These are phyloP conservation scores for Ogataea thermomethanolica DNA, from an alignment of 805 yeast genomes.

Conservation along the genomic window DNA sequence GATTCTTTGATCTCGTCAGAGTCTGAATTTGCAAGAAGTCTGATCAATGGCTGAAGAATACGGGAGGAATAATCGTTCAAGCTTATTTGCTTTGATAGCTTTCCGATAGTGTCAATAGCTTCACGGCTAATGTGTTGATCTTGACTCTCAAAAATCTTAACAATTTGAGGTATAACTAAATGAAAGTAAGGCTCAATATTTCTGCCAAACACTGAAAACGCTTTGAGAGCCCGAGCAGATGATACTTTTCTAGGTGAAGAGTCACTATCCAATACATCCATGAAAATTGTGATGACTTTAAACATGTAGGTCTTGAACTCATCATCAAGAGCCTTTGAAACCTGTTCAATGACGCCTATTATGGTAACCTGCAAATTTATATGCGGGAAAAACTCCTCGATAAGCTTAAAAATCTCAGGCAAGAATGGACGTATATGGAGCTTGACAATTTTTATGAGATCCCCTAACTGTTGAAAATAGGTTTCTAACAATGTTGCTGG, in stretches of 20 bases:
- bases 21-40: slow-evolving; percentile 47
- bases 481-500: slow-evolving; percentile 78
- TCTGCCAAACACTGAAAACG: slow-evolving; percentile 82
- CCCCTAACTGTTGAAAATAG: slow-evolving; percentile 84
- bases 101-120: slow-evolving; percentile 81
- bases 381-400: slow-evolving; percentile 68
- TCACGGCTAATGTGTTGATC: slow-evolving; percentile 61
- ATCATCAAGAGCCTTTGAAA: slow-evolving; percentile 83
- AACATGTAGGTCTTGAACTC: slow-evolving; percentile 87
- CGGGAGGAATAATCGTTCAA: slow-evolving; percentile 87
- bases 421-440: slow-evolving; percentile 86
- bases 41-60: slow-evolving; percentile 78
- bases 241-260: slow-evolving; percentile 57
- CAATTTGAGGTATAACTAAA: slow-evolving; percentile 81
- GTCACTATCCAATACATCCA: slow-evolving; percentile 74
- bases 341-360: slow-evolving; percentile 74
- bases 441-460: slow-evolving; percentile 74
- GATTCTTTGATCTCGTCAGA: slow-evolving; percentile 58
- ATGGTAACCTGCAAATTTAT: slow-evolving; percentile 71
- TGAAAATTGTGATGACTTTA: slow-evolving; percentile 67
- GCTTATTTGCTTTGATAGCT: slow-evolving; percentile 66
- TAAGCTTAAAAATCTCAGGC: slow-evolving; percentile 66
- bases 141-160: slow-evolving; percentile 70
- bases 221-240: slow-evolving; percentile 69
- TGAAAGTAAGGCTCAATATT: slow-evolving; percentile 87